Percentiles rank a stretch among this genome's conserved stretches.
phyloP scores from a whole-genome alignment of 495 filamentous ascomycete species.

The Lichina pygmaea region DNA sequence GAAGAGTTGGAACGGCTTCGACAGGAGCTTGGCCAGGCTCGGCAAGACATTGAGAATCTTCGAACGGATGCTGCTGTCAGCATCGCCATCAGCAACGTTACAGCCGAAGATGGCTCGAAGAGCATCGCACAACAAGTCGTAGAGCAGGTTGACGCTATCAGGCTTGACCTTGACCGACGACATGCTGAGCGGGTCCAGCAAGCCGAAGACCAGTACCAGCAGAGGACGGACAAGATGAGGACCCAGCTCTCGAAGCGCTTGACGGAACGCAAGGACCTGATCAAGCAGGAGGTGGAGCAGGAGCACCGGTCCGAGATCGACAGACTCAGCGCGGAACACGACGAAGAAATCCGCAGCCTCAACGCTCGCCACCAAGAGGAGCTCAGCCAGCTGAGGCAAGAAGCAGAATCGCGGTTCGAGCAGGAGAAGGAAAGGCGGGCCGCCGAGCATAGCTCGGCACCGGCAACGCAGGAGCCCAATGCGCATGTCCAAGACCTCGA shows the following conservation, averaged over 20 bases:
- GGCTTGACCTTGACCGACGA: conserved; percentile 12
- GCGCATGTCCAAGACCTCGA: background rate
- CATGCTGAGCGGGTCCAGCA: conserved; percentile 25
- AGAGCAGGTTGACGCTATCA: conserved; percentile 12
- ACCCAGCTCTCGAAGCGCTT: conserved; percentile 40
- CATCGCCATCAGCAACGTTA: background rate
- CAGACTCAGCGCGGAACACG: conserved; percentile 36
- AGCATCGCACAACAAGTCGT: conserved; percentile 12
- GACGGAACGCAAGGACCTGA: conserved; percentile 23
- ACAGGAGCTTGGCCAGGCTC: conserved; percentile 17
- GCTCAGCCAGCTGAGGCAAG: conserved; percentile 9
- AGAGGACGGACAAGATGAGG: conserved; percentile 47
- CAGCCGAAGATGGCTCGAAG: conserved; percentile 7
- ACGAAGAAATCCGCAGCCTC: conserved; percentile 24
- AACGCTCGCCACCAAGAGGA: conserved; percentile 39
- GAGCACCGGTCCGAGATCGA: conserved; percentile 32
- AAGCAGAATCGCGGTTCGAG: conserved; percentile 1
- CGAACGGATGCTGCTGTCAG: conserved; percentile 7
- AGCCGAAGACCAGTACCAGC: conserved; percentile 32
- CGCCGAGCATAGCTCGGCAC: background rate
- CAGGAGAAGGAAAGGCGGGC: background rate
- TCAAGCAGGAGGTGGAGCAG: conserved; percentile 18
- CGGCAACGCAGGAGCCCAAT: background rate
- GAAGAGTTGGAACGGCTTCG: conserved; percentile 13
- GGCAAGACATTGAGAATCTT: conserved; percentile 16